Evolutionary conservation across 306 rosid genomes (phyloP).

Genomic region (Quercus robur): DNA sequence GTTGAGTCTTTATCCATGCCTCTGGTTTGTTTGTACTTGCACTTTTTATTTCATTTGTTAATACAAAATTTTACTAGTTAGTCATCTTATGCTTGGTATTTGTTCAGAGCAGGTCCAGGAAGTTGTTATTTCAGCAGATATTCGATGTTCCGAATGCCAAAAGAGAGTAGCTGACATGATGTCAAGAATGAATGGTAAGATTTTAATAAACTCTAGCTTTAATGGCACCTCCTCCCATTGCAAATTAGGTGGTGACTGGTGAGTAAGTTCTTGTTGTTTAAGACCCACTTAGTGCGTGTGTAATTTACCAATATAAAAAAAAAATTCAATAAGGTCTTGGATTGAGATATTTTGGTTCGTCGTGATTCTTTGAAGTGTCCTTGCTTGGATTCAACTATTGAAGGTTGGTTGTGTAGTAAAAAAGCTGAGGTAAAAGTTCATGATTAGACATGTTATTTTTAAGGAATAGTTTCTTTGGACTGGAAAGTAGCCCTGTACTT

Average conservation of each 20-base stretch:
- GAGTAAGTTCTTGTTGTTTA: too few relatives aligned
- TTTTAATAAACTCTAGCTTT: background rate
- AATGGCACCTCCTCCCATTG: too few relatives aligned
- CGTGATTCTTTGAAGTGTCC: background rate
- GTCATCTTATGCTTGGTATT: background rate
- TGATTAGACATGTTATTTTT: background rate
- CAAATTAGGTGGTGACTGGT: too few relatives aligned
- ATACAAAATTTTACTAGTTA: background rate
- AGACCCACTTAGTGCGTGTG: too few relatives aligned
- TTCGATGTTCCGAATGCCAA: conserved; percentile 57
- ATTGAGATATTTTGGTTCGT: conserved; percentile 2
- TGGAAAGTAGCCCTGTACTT: background rate
- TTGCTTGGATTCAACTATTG: too few relatives aligned
- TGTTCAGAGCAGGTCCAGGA: conserved; percentile 59
- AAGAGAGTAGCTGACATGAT: conserved; percentile 66
- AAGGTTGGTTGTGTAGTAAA: background rate
- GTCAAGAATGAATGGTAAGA: conserved; percentile 56
- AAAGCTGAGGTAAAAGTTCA: background rate
- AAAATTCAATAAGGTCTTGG: background rate
- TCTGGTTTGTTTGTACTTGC: conserved; percentile 50
- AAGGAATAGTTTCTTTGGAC: background rate
- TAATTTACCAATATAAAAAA: too few relatives aligned
- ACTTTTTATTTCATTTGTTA: background rate
- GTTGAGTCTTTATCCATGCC: conserved; percentile 65
- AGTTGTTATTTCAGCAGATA: conserved; percentile 68